Evolutionary conservation across 305 asterid species (phyloP).

Genomic region (Striga hermonthica): DNA sequence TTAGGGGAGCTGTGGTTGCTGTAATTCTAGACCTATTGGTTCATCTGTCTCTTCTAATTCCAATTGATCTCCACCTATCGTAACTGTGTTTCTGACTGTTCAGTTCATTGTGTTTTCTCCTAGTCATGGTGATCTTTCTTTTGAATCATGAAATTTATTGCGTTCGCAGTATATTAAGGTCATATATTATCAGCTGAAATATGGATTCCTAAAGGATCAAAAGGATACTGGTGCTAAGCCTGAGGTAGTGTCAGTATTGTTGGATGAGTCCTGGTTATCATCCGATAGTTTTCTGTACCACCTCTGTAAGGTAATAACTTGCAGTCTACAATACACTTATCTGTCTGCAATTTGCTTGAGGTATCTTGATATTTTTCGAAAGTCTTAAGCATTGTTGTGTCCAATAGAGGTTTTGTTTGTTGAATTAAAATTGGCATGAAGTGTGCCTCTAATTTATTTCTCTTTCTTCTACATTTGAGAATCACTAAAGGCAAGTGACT

Average conservation of each 20-base stretch:
- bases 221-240: slow-evolving; percentile 40
- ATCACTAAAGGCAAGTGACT: slow-evolving; percentile 4
- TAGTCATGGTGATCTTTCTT: background rate
- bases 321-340: background rate
- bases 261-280: slow-evolving; percentile 88
- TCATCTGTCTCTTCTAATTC: slow-evolving; percentile 1
- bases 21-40: background rate
- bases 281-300: slow-evolving; percentile 80
- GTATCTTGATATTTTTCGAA: slow-evolving; percentile 14
- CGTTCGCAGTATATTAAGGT: slow-evolving; percentile 66
- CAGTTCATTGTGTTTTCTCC: slow-evolving; percentile 25
- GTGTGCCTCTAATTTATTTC: slow-evolving; percentile 7
- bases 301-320: slow-evolving; percentile 71
- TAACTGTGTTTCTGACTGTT: background rate
- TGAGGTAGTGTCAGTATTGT: slow-evolving; percentile 49
- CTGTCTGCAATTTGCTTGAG: slow-evolving; percentile 7
- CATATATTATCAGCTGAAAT: slow-evolving; percentile 66
- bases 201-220: slow-evolving; percentile 64
- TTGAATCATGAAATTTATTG: slow-evolving; percentile 30
- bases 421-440: background rate
- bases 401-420: background rate
- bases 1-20: background rate
- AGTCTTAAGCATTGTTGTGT: slow-evolving; percentile 4
- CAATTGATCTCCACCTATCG: slow-evolving; percentile 2
- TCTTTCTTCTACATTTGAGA: slow-evolving; percentile 7